Evolutionary conservation across 306 rosid genomes (phyloP), one percentile per base, ranked within the genome.

Genomic region (Vicia sativa): DNA sequence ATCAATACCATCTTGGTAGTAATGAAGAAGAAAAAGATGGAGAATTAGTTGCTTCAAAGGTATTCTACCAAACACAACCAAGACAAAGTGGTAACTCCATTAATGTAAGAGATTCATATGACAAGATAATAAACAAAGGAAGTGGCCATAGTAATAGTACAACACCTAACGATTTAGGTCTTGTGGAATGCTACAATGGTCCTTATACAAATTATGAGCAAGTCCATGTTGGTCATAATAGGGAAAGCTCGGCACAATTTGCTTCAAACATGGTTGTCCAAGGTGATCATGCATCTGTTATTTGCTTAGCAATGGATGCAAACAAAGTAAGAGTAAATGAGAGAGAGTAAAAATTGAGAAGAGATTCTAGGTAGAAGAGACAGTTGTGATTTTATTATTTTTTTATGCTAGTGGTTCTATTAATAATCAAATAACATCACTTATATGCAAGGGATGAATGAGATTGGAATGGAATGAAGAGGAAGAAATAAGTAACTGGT

Each of bases 1-100:
- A 95, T 74, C 99, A 95, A 48, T 95, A 95, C 75, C 99, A 95
- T 70, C 76, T 95, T 12, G 99, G 96, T 4, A 74, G 39, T 18
- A 84, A 71, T 13, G 99, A 95, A 82, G 92, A 95, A 62, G 97
- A 95, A 72, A 88, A 74, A 76, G 96, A 95, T 61, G 99, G 97
- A 11, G 92, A 95, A 62, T 46, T 88, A 13, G 97, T 95, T 35
- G 81, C 75, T 10, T 95, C 99, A 19, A 95, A 95, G 73, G 95
- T 95, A 9, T 95, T 95, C 80, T 90, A 80, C 77, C 96, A 95
- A 43, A 88, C 88, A 19, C 95, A 88, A 18, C 96, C 97, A n/a
- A 84, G 96, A 73, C 96, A 90, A 44, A 78, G 86, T 42, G 82
- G 83, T 7, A 72, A 9, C 52, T 78, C 96, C 42, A 70, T 64